These are phyloP conservation scores for Saccharomycopsis capsularis DNA, from an alignment of 805 yeast genomes.

Conservation along the genomic window DNA sequence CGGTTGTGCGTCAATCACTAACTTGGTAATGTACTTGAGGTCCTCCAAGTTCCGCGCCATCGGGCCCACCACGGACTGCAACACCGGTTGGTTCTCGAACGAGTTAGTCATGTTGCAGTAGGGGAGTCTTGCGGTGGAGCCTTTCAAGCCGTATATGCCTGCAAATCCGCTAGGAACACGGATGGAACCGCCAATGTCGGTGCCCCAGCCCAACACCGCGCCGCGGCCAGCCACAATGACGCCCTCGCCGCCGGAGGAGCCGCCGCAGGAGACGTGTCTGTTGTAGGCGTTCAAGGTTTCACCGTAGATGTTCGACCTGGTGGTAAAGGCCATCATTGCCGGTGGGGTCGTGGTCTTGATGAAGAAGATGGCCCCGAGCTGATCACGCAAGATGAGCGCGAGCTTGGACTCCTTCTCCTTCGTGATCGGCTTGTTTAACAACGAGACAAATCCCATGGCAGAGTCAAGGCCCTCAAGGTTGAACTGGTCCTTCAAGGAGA, in stretches of 20 bases:
- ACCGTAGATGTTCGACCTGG: conserved; percentile 54
- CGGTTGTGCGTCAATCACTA: conserved; percentile 35
- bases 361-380: conserved; percentile 50
- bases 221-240: conserved; percentile 53
- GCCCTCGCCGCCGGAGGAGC: conserved; percentile 73
- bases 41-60: conserved; percentile 29
- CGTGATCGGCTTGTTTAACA: conserved; percentile 4
- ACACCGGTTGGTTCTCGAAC: conserved; percentile 29
- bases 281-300: conserved; percentile 54
- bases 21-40: conserved; percentile 30
- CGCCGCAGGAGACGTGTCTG: conserved; percentile 54
- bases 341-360: conserved; percentile 67
- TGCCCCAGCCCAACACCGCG: conserved; percentile 57
- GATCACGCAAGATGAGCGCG: conserved; percentile 1
- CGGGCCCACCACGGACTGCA: conserved; percentile 34
- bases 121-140: conserved; percentile 50
- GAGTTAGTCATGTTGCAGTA: conserved; percentile 25
- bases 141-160: conserved; percentile 58
- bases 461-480: conserved; percentile 41
- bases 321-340: conserved; percentile 61
- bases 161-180: conserved; percentile 62
- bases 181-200: conserved; percentile 69
- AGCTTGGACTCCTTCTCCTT: conserved; percentile 10
- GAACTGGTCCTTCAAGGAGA: conserved; percentile 45
- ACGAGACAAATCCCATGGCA: conserved; percentile 39